Percentiles rank a stretch among this genome's conserved stretches.
Evolutionary conservation across 495 filamentous ascomycete genomes (phyloP).

Genomic region (Penicillium waksmanii): DNA sequence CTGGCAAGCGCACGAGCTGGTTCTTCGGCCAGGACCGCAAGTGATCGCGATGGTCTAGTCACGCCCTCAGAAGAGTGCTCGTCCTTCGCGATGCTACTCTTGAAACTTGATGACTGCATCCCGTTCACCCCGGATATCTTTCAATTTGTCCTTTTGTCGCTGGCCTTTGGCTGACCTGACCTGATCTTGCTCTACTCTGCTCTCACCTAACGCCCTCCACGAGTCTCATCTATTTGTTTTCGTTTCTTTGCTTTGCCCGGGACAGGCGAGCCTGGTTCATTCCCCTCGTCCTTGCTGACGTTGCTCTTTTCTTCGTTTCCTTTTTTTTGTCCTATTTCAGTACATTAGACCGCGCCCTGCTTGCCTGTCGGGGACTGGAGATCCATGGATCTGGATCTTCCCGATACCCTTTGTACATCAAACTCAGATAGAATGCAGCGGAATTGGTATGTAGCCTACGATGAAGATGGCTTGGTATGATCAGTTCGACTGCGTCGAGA

Average conservation of each 20-base stretch:
- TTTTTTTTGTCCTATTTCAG: slow-evolving; percentile 19
- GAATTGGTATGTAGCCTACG: slow-evolving; percentile 25
- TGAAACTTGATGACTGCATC: slow-evolving; percentile 24
- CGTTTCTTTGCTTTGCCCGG: slow-evolving; percentile 10
- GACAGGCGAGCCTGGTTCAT: neutral
- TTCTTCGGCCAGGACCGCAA: slow-evolving; percentile 49
- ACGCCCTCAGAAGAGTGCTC: slow-evolving; percentile 20
- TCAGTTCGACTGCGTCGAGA: slow-evolving; percentile 5
- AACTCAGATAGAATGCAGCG: slow-evolving; percentile 35
- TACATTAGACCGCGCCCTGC: slow-evolving; percentile 33
- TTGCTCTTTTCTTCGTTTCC: slow-evolving; percentile 10
- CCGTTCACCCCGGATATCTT: slow-evolving; percentile 26
- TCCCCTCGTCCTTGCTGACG: slow-evolving; percentile 6
- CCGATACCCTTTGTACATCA: slow-evolving; percentile 39
- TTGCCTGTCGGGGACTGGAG: slow-evolving; percentile 26
- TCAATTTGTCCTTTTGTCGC: slow-evolving; percentile 29
- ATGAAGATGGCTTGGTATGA: slow-evolving; percentile 19
- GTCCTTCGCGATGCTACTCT: slow-evolving; percentile 24
- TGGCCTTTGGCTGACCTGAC: slow-evolving; percentile 25
- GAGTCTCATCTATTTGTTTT: slow-evolving; percentile 25
- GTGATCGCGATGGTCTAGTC: slow-evolving; percentile 28
- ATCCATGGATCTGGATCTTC: slow-evolving; percentile 23
- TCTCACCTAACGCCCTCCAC: slow-evolving; percentile 28
- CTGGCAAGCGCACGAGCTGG: slow-evolving; percentile 52
- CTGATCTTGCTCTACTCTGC: neutral